Percentiles rank a stretch among this genome's conserved stretches.
phyloP scores from a whole-genome alignment of 495 filamentous ascomycete species.

The Amphirosellinia nigrospora region DNA sequence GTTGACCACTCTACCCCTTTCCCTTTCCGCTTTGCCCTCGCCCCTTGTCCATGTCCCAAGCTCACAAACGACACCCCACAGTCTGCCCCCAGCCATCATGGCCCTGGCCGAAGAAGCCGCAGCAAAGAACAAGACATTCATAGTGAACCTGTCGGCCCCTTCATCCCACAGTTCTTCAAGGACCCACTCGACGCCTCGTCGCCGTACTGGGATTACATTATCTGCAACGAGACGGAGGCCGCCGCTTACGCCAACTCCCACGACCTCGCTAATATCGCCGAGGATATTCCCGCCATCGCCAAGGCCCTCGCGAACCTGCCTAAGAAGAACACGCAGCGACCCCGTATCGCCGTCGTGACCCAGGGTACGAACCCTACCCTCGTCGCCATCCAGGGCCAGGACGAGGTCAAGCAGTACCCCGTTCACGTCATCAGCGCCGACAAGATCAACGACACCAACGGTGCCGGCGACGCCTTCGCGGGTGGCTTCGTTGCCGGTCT shows the following conservation, averaged over 20 bases:
- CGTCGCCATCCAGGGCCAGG: slow-evolving; percentile 73
- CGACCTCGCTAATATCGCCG: slow-evolving; percentile 63
- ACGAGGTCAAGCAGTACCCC: slow-evolving; percentile 74
- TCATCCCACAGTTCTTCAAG: slow-evolving; percentile 98
- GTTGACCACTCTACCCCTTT: not conserved
- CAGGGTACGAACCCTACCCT: slow-evolving; percentile 91
- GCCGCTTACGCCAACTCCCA: slow-evolving; percentile 83
- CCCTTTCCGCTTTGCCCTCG: not conserved
- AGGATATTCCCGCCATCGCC: slow-evolving; percentile 85
- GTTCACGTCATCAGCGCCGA: slow-evolving; percentile 76
- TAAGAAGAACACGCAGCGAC: slow-evolving; percentile 84
- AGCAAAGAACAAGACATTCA: slow-evolving; percentile 85
- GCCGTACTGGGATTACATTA: slow-evolving; percentile 93
- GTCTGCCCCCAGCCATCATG: slow-evolving; percentile 90
- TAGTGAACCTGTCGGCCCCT: slow-evolving; percentile 92
- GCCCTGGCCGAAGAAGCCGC: slow-evolving; percentile 90
- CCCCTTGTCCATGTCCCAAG: not conserved
- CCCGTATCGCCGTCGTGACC: slow-evolving; percentile 86
- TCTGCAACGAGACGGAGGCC: slow-evolving; percentile 97
- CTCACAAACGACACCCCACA: slow-evolving; percentile 45
- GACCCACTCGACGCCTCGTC: slow-evolving; percentile 83
- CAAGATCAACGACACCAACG: slow-evolving; percentile 92
- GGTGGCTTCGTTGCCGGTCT: slow-evolving; percentile 91
- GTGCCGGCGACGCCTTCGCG: slow-evolving; percentile 96
- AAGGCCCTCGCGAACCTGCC: slow-evolving; percentile 82